Base-by-base conservation (phyloP, 352 stramenopile species). In the Phytophthora kernoviae region DNA sequence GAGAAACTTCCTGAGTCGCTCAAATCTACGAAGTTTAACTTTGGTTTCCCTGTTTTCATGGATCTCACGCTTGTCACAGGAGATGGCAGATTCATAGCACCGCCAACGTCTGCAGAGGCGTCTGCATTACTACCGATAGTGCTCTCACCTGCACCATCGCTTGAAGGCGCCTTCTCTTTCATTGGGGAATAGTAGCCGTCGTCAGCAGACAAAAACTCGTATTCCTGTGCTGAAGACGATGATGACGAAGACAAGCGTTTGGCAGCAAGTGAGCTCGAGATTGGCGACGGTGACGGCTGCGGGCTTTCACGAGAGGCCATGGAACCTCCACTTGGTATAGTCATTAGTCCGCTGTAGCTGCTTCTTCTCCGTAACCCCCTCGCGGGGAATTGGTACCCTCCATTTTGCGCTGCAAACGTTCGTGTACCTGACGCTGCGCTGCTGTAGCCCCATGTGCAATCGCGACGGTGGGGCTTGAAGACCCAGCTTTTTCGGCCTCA, bases 341-440 rank as follows among this genome's bases (percentile, higher is more conserved):
- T 49, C 47, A 43, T 51, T 45, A 43, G 6, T 15, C 54, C 62
- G 22, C 46, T 62, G 55, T 70, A 53, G 27, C 68, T 73, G 11
- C 43, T 41, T 62, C 63, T 69, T 22, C 63, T 65, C 34, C 54
- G 70, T 11, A 70, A 14, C 34, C 15, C 50, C 51, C 18, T 73
- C 58, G 21, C 33, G 26, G 7, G 57, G 52, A 44, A 50, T 44
- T 15, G 42, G 8, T n/a, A 47, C 37, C 44, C 50, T 32, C 36
- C 63, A n/a, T 42, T 70, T 63, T 70, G 36, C 54, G 59, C 17
- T 73, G 68, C 20, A 77, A 30, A 15, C 40, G 49, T 21, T 67
- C 58, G 51, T 68, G 51, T n/a, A 44, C 50, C 37, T 77, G 68
- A 50, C 68, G 68, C 39, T 77, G 68, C 4, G 44, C 59, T 61